Base-by-base conservation (phyloP, 2,329 filamentous ascomycete species). In the Talaromyces sp. region DNA sequence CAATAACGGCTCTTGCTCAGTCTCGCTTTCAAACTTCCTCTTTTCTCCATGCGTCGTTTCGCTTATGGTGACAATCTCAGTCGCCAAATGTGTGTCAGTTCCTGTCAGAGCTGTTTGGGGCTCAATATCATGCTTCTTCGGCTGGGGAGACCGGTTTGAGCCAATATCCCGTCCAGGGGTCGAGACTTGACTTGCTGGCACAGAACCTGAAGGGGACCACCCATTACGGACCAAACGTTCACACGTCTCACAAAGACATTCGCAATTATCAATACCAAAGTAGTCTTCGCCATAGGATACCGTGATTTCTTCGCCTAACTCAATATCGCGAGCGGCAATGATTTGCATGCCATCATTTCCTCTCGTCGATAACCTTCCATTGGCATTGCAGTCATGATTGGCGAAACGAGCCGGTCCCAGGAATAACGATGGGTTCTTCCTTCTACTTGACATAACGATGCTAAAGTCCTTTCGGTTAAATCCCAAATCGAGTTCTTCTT, bases 221-320 rank as follows among this genome's bases (percentile, higher is more conserved):
- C 95, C 95, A 74, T 97, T 98, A 62, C 85, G 84, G 65, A 86
- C 80, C 3, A 83, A 81, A 25, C 85, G 83, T 78, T 99, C 95
- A 76, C 95, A 99, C 0, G 91, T 95, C 70, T 86, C 85, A 76
- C 95, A 99, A 1, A 99, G 82, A 74, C 95, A 99, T 74, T 99
- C 95, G 77, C 93, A 93, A 70, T 99, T 99, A 75, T 93, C 88
- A 52, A 92, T 89, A 2, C 95, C 95, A 79, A 99, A 99, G 76
- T 99, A 99, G 74, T 92, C 93, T 19, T 96, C 93, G 27, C 94
- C 93, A 73, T 99, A 99, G 0, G 90, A 94, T 0, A 99, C 95
- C 0, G 95, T 99, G 66, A 99, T 96, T 77, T 99, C 95, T 67
- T 99, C 93, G 3, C 93, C 95, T 0, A 90, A 82, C 11, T 90